Percentiles rank a stretch among this genome's conserved stretches.
Conservation (phyloP, 2,329 filamentous ascomycete species). For the Myriosclerotinia scirpicola region DNA sequence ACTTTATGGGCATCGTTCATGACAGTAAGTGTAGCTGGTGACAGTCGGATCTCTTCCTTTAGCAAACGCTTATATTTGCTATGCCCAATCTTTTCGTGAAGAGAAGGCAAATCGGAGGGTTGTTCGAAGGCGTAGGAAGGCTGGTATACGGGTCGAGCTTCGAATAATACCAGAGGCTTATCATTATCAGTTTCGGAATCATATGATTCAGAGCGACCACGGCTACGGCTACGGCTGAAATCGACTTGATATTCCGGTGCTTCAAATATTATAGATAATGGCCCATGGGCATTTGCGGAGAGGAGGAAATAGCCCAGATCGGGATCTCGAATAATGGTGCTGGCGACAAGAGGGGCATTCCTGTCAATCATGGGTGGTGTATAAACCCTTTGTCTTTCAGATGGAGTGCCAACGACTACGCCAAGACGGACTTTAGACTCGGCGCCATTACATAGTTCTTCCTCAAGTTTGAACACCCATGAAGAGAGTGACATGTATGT, state of each 20-base stretch:
- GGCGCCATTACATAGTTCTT: slow-evolving; percentile 58
- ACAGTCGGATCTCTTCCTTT: slow-evolving; percentile 67
- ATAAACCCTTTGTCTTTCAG: slow-evolving; percentile 54
- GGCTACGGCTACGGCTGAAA: slow-evolving; percentile 44
- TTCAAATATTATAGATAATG: slow-evolving; percentile 60
- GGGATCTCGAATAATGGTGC: slow-evolving; percentile 56
- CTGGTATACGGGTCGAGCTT: slow-evolving; percentile 66
- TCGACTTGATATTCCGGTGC: slow-evolving; percentile 54
- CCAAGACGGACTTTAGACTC: slow-evolving; percentile 42
- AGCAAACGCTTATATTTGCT: slow-evolving; percentile 61
- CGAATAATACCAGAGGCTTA: slow-evolving; percentile 54
- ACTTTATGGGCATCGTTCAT: slow-evolving; percentile 73
- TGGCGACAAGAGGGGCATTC: slow-evolving; percentile 52
- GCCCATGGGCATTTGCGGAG: slow-evolving; percentile 58
- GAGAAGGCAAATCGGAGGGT: slow-evolving; percentile 53
- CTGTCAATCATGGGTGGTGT: slow-evolving; percentile 51
- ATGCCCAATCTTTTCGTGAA: slow-evolving; percentile 58
- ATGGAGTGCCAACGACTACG: slow-evolving; percentile 5
- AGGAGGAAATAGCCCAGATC: slow-evolving; percentile 65
- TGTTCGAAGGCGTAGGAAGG: slow-evolving; percentile 61
- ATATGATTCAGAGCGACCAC: slow-evolving; percentile 47
- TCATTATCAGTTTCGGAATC: slow-evolving; percentile 44
- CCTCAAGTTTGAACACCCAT: slow-evolving; percentile 64
- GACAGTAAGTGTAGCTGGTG: slow-evolving; percentile 67
- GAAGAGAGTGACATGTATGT: slow-evolving; percentile 59